These are phyloP conservation scores for Diaporthe vaccinii DNA, from an alignment of 2,329 filamentous ascomycete genomes.

Conservation along the genomic window DNA sequence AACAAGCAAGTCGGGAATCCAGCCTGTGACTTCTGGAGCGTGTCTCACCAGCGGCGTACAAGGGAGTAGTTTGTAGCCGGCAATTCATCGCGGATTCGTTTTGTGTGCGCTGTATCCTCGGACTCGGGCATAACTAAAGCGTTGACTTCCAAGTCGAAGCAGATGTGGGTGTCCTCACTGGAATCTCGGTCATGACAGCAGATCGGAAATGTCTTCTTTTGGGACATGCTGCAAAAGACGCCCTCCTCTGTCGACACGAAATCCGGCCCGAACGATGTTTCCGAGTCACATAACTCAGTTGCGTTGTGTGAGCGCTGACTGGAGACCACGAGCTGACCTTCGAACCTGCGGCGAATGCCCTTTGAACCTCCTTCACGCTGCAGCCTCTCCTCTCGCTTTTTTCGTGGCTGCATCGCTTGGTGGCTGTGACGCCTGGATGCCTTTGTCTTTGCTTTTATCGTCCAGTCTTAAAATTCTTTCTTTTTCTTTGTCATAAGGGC, in stretches of 20 bases:
- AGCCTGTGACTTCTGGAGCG: neutral
- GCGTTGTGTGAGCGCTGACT: neutral
- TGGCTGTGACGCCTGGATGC: neutral
- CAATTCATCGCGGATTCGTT: neutral
- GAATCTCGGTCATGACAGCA: neutral
- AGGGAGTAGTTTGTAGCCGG: neutral
- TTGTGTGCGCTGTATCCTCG: neutral
- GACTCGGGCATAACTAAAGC: neutral
- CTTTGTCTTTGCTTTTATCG: neutral
- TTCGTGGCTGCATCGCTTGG: too few relatives aligned
- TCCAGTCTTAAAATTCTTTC: neutral
- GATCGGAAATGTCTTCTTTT: conserved; percentile 5
- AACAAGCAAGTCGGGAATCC: neutral
- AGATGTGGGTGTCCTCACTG: neutral
- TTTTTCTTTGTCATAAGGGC: neutral
- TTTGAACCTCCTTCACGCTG: neutral
- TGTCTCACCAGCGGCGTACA: neutral
- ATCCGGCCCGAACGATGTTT: neutral
- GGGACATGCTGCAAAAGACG: conserved; percentile 20
- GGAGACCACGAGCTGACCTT: neutral
- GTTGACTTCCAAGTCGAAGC: neutral
- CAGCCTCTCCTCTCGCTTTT: neutral
- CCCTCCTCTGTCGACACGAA: conserved; percentile 8
- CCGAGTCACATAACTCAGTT: conserved; percentile 3
- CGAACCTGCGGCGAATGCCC: neutral